A percentile compares a stretch with the other conserved stretches of the same genome.
Conservation (phyloP, 2,329 filamentous ascomycete species). For the Didymella arachidicola region DNA sequence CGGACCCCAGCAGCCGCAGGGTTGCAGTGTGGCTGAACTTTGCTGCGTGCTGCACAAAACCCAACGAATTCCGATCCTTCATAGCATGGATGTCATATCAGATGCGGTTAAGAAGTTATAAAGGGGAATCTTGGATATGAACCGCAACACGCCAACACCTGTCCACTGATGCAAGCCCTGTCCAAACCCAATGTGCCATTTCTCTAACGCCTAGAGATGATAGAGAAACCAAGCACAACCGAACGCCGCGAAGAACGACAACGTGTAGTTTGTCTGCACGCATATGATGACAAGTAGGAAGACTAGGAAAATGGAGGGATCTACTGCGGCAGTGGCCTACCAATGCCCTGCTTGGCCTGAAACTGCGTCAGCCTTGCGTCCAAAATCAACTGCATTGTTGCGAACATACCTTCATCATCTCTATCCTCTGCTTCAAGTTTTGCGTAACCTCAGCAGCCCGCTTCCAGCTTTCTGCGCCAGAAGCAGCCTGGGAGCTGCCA, state of each 20-base stretch:
- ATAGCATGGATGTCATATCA: neutral
- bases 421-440: constrained; percentile 94
- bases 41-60: neutral
- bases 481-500: constrained; percentile 39
- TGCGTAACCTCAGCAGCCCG: constrained; percentile 96
- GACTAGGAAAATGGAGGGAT: neutral
- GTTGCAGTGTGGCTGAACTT: neutral
- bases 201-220: neutral
- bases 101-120: neutral
- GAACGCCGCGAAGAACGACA: constrained; percentile 17
- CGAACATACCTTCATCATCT: constrained; percentile 87
- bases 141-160: constrained; percentile 11
- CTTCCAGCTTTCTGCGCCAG: constrained; percentile 84
- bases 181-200: neutral
- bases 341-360: constrained; percentile 51
- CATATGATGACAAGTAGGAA: neutral
- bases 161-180: constrained; percentile 9
- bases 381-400: too few species aligned
- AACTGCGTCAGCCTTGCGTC: constrained; percentile 23
- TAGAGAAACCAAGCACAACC: constrained; percentile 1
- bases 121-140: constrained; percentile 15
- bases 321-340: constrained; percentile 38
- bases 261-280: neutral
- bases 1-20: neutral
- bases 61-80: neutral